Evolutionary conservation across 768 basidiomycete species (phyloP).

Genomic region (Dentipellis sp.): DNA sequence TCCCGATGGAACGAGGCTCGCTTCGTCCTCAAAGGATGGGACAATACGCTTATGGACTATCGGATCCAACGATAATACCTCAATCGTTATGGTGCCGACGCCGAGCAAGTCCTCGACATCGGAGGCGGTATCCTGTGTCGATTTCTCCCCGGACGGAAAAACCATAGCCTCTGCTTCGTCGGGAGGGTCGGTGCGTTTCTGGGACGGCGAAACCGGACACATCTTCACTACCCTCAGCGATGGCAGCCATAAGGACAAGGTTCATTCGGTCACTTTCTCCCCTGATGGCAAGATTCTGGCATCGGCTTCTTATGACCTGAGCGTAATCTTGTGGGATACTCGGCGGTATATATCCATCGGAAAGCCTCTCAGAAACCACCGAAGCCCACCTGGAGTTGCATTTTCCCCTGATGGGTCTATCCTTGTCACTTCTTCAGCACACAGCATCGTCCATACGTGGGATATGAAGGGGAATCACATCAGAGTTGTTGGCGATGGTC

Average conservation of each 20-base stretch:
- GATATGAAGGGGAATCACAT: neutral
- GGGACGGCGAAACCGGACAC: neutral
- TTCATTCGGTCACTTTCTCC: constrained; percentile 42
- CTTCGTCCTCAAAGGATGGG: neutral
- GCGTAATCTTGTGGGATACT: constrained; percentile 6
- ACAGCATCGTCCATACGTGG: neutral
- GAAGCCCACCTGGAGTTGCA: neutral
- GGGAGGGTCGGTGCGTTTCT: neutral
- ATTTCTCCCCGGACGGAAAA: neutral
- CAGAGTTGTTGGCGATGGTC: neutral
- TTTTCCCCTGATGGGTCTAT: constrained; percentile 4
- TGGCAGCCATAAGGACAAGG: constrained; percentile 36
- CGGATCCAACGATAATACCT: neutral
- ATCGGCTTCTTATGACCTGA: constrained; percentile 4
- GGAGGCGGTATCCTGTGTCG: neutral
- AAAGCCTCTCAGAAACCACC: neutral
- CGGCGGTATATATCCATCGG: neutral
- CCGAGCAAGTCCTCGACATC: neutral
- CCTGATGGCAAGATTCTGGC: constrained; percentile 17
- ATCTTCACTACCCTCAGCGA: constrained; percentile 23
- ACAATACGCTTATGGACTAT: neutral
- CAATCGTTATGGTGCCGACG: neutral
- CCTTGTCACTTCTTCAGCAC: constrained; percentile 2
- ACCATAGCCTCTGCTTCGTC: neutral
- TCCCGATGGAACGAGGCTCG: neutral